phyloP scores from a whole-genome alignment of 2,329 filamentous ascomycete genomes.

The Aureobasidium sp. region DNA sequence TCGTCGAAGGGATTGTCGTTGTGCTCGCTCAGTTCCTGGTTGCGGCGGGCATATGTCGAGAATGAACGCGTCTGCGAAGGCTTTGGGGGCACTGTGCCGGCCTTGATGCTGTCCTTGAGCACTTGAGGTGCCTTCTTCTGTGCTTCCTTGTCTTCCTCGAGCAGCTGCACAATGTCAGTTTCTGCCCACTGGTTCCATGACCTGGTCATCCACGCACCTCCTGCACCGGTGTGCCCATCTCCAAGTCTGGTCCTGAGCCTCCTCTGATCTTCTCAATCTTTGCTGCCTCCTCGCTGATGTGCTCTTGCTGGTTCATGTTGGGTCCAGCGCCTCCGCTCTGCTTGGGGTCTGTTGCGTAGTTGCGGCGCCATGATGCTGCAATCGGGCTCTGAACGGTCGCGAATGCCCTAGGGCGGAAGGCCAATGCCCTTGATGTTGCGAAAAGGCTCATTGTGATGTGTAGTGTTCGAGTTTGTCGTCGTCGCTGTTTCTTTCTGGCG shows the following conservation, averaged over 20 bases:
- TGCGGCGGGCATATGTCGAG: constrained; percentile 47
- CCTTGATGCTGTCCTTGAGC: constrained; percentile 53
- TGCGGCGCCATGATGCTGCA: constrained; percentile 13
- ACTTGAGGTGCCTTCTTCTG: constrained; percentile 60
- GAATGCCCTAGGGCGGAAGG: constrained; percentile 10
- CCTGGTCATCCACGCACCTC: constrained; percentile 44
- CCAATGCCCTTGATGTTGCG: constrained; percentile 10
- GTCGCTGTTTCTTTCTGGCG: neutral
- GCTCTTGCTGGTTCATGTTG: constrained; percentile 48
- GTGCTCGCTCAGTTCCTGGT: constrained; percentile 22
- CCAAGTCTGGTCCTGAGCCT: constrained; percentile 52
- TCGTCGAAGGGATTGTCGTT: constrained; percentile 4
- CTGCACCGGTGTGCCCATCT: constrained; percentile 59
- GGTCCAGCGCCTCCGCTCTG: constrained; percentile 32
- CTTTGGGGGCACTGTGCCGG: constrained; percentile 28
- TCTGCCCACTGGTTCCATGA: neutral
- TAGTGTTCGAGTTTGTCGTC: neutral
- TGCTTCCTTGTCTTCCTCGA: constrained; percentile 56
- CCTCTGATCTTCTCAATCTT: constrained; percentile 53
- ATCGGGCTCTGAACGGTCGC: constrained; percentile 1
- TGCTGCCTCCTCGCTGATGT: constrained; percentile 60
- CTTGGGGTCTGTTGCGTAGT: constrained; percentile 9
- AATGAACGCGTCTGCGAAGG: constrained; percentile 46
- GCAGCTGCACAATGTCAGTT: constrained; percentile 41
- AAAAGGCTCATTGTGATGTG: constrained; percentile 14